Percentiles rank a stretch among this genome's conserved stretches.
phyloP scores from a whole-genome alignment of 495 filamentous ascomycete genomes.

The Tuber borchii region DNA sequence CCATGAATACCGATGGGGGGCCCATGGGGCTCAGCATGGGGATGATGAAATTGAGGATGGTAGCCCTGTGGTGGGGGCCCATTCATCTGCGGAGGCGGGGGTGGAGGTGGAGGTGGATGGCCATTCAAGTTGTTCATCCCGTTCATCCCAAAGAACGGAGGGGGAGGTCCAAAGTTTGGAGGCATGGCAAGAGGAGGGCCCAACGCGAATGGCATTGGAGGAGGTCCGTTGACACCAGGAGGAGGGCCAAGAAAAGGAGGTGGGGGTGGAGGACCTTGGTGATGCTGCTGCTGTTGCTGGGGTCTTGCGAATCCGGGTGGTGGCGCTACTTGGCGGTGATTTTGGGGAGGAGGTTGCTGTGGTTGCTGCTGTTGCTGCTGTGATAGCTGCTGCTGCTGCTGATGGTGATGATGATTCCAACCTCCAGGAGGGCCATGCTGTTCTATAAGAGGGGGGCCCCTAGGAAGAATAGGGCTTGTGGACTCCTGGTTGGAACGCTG shows the following conservation, averaged over 20 bases:
- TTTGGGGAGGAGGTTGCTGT: slow-evolving; percentile 36
- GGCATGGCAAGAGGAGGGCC: slow-evolving; percentile 40
- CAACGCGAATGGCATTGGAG: slow-evolving; percentile 37
- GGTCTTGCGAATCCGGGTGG: slow-evolving; percentile 39
- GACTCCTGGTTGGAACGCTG: slow-evolving; percentile 28
- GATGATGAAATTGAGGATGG: slow-evolving; percentile 41
- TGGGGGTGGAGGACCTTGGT: slow-evolving; percentile 39
- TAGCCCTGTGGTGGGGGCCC: slow-evolving; percentile 36
- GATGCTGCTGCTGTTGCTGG: slow-evolving; percentile 30
- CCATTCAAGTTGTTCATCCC: slow-evolving; percentile 24
- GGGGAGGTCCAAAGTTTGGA: slow-evolving; percentile 36
- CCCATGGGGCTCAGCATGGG: slow-evolving; percentile 38
- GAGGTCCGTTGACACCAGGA: slow-evolving; percentile 35
- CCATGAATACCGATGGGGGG: slow-evolving; percentile 37
- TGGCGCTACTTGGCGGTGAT: slow-evolving; percentile 38
- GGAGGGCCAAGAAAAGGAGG: slow-evolving; percentile 36
- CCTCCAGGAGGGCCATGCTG: slow-evolving; percentile 38
- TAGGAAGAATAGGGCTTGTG: slow-evolving; percentile 34
- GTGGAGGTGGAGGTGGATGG: slow-evolving; percentile 13
- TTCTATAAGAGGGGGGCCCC: slow-evolving; percentile 40
- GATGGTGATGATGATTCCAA: slow-evolving; percentile 33
- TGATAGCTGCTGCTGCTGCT: slow-evolving; percentile 23
- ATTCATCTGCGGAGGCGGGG: slow-evolving; percentile 35
- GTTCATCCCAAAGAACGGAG: slow-evolving; percentile 38
- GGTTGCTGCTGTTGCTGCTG: slow-evolving; percentile 28